Conservation (phyloP, 2,329 filamentous ascomycete species). For the Penicillium sp. region DNA sequence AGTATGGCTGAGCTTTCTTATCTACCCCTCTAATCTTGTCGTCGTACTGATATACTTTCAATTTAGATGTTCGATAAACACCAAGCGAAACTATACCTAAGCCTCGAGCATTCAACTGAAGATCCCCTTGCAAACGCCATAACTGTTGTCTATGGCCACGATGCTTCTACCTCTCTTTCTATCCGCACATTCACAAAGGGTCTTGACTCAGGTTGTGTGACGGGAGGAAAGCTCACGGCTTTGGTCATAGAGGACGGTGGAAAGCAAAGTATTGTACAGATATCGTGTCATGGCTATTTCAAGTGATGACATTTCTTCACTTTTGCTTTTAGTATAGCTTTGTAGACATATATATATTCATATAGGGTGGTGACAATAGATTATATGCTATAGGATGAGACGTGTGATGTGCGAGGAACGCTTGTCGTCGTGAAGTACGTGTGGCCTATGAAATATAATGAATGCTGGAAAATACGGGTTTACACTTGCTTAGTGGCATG, state of each 20-base stretch:
- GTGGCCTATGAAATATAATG: not conserved
- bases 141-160: slow-evolving; percentile 85
- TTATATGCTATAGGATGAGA: not conserved
- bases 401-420: not conserved
- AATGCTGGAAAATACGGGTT: not conserved
- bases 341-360: not conserved
- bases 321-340: not conserved
- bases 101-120: slow-evolving; percentile 16
- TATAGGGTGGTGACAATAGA: not conserved
- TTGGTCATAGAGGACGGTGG: slow-evolving; percentile 66
- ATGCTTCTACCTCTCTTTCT: slow-evolving; percentile 69
- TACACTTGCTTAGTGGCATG: not conserved
- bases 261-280: slow-evolving; percentile 42
- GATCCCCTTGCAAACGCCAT: slow-evolving; percentile 41
- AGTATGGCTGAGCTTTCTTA: slow-evolving; percentile 28
- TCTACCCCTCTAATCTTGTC: not conserved
- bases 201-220: slow-evolving; percentile 78
- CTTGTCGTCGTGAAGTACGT: not conserved
- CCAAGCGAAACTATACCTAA: slow-evolving; percentile 34
- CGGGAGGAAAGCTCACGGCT: slow-evolving; percentile 72
- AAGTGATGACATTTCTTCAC: slow-evolving; percentile 9
- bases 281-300: slow-evolving; percentile 40
- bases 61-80: slow-evolving; percentile 52
- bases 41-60: not conserved
- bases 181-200: slow-evolving; percentile 73